Evolutionary conservation across 2,329 filamentous ascomycete species (phyloP), one percentile per base, ranked within the genome.

Genomic region (Penicillium sp.): DNA sequence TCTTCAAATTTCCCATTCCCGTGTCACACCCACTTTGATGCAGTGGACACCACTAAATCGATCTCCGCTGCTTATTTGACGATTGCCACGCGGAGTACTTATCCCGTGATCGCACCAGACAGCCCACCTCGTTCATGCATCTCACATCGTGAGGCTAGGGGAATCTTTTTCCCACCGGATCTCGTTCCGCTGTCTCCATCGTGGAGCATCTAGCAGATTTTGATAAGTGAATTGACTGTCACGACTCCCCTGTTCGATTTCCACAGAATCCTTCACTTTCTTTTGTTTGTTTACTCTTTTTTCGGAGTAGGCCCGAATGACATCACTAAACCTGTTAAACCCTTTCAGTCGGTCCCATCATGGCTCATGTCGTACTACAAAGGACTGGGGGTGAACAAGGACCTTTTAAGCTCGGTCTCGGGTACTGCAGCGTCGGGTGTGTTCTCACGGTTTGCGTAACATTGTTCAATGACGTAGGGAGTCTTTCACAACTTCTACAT

Each of bases 31-130:
- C 41, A 49, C 41, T 38, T 28, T 41, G 13, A 14, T 27, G 18
- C 11, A 14, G 18, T 42, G 18, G 33, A n/a, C 14, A 29, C n/a
- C 30, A 44, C 41, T 49, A 44, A 44, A 31, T 16, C 35, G 47
- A 50, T 50, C 47, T 50, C 30, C 35, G 36, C 41, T 37, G 40
- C 36, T 46, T 49, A 49, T 40, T 40, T 49, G 29, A 39, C 30
- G 6, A 11, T 41, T 30, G 16, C 45, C 46, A 44, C 11, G 29
- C 47, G 41, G 47, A 40, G 13, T 29, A 35, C 25, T 45, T 46
- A 19, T 49, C 41, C 34, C 12, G 3, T 28, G 36, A 41, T 27
- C 18, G 31, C n/a, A 35, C 18, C 13, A 31, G 14, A n/a, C 25
- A n/a, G n/a, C 14, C 29, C 22, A 11, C 11, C 30, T 34, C 36